Evolutionary conservation across 2,329 filamentous ascomycete genomes (phyloP), one percentile per base, ranked within the genome.

Genomic region (Fusarium sp.): DNA sequence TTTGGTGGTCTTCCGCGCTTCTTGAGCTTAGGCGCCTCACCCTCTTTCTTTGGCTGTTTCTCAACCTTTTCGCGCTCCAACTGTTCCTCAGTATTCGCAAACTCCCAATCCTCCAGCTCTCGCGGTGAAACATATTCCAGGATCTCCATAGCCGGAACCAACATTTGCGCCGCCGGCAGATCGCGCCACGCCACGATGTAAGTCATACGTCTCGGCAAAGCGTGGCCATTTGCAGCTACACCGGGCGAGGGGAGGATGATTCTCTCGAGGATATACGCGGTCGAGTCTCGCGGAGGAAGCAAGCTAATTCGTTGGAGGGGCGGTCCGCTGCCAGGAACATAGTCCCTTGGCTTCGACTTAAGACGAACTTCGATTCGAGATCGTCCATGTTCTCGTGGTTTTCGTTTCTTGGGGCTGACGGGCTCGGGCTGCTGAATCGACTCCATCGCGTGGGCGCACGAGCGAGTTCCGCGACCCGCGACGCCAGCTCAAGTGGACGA

Each of bases 101-200:
- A 84, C 65, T 89, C 88, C 80, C 84, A 91, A 0, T 87, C 81
- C 73, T 91, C 89, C 5, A 89, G 70, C 11, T 81, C 82, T 13
- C 80, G 78, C 3, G 85, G 84, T 0, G 88, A 89, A 9, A 91
- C 87, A 65, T 89, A 90, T 33, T 90, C 84, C 14, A 86, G 79
- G 7, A 89, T 81, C 62, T 81, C 57, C 79, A 82, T 79, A 71
- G 84, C 72, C 69, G 80, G 82, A 3, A 89, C 79, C 5, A 83
- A 70, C 46, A 84, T 75, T 19, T 82, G 80, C 39, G 84, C 85
- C 0, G 82, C 81, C 0, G 85, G 85, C 1, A 84, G 74, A 62
- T 89, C 86, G 24, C 77, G 80, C 83, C 87, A 89, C 8, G 84
- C 84, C 7, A 91, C 80, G 4, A 87, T 77, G 59, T 90, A 88